Evolutionary conservation across 805 yeast genomes (phyloP), one percentile per base, ranked within the genome.

Genomic region (Naumovozyma dairenensis): DNA sequence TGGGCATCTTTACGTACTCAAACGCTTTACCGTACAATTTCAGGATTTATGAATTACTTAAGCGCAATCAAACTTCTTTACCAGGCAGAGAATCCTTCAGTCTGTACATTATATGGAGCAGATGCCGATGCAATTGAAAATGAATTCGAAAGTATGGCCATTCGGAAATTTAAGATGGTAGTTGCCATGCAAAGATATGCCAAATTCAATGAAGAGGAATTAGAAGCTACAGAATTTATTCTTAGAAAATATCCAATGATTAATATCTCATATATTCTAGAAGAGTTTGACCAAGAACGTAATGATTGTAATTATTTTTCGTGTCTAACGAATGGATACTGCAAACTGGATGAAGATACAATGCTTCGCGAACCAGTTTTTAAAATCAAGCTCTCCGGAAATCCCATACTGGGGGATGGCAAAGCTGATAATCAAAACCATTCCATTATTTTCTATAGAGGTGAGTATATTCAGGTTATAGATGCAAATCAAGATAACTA

Each of bases 401-500:
- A 89, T 59, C 97, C 97, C 9, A 89, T 89, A 33, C 63, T 87
- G 29, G 97, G 97, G 18, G 97, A 89, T 59, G 97, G 97, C 22
- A 89, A 89, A 55, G 79, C 96, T 12, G 97, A 89, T 55, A 89
- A 89, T 55, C 97, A 89, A 60, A 89, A 89, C 52, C 82, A 82
- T 54, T 75, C 94, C 2, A 55, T 89, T 25, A 77, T 87, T 10
- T 89, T 82, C 59, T 79, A 81, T 55, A 72, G 97, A 36, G 97
- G 97, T 16, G 97, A 89, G 52, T 87, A 86, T 53, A 79, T 89
- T 43, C 96, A 89, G 62, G 86, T 87, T 3, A 77, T 89, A 38
- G 97, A 89, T 66, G 95, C 97, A 1, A 89, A 89, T 48, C 97
- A 89, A 62, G 97, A 89, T 55, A 89, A 89, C 55, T 89, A 89